Evolutionary conservation across 257 asterid species (phyloP).

Genomic region (Nicotiana tomentosiformis): DNA sequence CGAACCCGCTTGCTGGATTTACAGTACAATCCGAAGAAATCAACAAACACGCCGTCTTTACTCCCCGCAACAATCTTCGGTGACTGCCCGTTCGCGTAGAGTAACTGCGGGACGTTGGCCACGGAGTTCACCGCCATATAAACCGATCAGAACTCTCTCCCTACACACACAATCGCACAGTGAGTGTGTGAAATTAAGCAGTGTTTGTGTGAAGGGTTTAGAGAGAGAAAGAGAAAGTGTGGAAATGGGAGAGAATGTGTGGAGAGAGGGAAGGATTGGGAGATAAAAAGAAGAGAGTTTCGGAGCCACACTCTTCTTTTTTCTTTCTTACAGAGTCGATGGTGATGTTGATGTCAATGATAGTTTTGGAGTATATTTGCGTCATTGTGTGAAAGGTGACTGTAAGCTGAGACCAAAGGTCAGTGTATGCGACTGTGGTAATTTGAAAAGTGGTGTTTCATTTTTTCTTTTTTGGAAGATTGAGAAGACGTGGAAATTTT

Average conservation of each 20-base stretch:
- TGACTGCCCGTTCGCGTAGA: slow-evolving; percentile 23
- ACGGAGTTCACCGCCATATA: slow-evolving; percentile 31
- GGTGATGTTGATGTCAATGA: not conserved
- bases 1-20: slow-evolving; percentile 25
- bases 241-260: slow-evolving; percentile 18
- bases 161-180: not conserved
- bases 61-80: slow-evolving; percentile 6
- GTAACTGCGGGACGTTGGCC: slow-evolving; percentile 32
- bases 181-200: not conserved
- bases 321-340: not conserved
- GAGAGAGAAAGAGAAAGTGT: not conserved
- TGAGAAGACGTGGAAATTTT: not conserved
- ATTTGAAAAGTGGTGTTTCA: not conserved
- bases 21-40: slow-evolving; percentile 30
- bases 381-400: not conserved
- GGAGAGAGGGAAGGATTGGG: slow-evolving; percentile 18
- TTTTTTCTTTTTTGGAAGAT: not conserved
- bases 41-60: slow-evolving; percentile 21
- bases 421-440: not conserved
- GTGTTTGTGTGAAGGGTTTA: not conserved
- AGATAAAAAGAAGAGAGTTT: slow-evolving; percentile 19
- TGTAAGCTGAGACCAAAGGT: slow-evolving; percentile 4
- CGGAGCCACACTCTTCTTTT: slow-evolving; percentile 13
- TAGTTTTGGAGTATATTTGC: not conserved
- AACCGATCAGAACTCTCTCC: not conserved